Evolutionary conservation across 805 yeast genomes (phyloP).

Genomic region (Brettanomyces custersianus): DNA sequence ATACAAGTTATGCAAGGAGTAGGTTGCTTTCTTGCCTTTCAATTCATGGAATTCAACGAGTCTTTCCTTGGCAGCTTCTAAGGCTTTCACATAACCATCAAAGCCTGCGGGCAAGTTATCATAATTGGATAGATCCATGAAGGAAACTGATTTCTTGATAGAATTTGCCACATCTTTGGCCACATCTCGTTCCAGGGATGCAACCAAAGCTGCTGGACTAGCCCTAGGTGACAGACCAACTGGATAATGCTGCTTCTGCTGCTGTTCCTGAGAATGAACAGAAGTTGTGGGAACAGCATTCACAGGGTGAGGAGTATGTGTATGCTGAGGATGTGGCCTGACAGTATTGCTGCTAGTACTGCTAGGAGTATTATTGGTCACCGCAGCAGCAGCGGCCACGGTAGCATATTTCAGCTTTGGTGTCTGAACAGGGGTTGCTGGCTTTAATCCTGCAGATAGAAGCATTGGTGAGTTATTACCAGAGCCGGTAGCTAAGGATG

Average conservation of each 20-base stretch:
- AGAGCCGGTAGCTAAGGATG: slow-evolving; percentile 3
- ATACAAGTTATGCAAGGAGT: slow-evolving; percentile 2
- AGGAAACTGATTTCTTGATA: slow-evolving; percentile 11
- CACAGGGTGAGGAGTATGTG: no score
- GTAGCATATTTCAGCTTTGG: slow-evolving; percentile 32
- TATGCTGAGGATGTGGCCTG: no score
- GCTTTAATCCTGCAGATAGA: slow-evolving; percentile 13
- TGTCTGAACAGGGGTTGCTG: slow-evolving; percentile 25
- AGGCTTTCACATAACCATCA: slow-evolving; percentile 15
- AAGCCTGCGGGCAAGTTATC: slow-evolving; percentile 20
- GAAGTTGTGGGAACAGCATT: no score
- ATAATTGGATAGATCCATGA: slow-evolving; percentile 15
- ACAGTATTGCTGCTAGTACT: no score
- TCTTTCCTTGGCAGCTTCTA: slow-evolving; percentile 27
- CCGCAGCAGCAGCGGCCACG: slow-evolving; percentile 20
- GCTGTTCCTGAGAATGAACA: background rate
- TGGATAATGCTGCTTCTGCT: background rate
- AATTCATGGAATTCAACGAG: slow-evolving; percentile 6
- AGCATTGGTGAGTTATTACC: slow-evolving; percentile 4
- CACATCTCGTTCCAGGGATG: background rate
- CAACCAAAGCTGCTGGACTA: background rate
- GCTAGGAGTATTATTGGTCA: background rate
- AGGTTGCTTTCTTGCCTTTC: background rate
- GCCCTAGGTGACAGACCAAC: background rate
- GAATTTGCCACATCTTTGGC: background rate